Evolutionary conservation across 208 protist genomes (phyloP).

Genomic region (Novymonas esmeraldas): DNA sequence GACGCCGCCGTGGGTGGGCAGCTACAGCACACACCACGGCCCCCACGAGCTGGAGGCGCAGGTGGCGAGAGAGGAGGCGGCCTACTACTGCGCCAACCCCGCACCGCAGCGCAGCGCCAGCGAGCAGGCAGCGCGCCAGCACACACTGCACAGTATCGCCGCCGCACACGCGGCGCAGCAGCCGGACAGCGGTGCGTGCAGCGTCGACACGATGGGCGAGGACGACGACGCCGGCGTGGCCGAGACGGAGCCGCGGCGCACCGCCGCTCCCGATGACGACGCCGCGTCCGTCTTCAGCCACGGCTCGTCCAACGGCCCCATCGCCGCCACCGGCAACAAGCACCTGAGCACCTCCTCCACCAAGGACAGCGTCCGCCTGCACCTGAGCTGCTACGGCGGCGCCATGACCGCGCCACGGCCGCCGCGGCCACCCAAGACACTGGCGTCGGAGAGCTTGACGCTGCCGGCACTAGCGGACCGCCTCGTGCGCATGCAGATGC

Average conservation of each 20-base stretch:
- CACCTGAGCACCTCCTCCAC: constrained; percentile 61
- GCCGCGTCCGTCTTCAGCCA: constrained; percentile 81
- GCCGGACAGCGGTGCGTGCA: not conserved
- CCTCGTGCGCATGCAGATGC: constrained; percentile 57
- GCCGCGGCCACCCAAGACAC: not conserved
- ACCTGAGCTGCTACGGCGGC: constrained; percentile 48
- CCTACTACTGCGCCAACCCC: constrained; percentile 33
- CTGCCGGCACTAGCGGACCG: constrained; percentile 55
- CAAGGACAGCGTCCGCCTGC: constrained; percentile 51
- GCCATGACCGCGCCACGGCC: constrained; percentile 40
- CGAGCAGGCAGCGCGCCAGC: constrained; percentile 13
- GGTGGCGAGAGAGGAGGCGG: constrained; percentile 24
- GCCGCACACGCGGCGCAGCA: constrained; percentile 16
- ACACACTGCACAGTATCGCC: constrained; percentile 19
- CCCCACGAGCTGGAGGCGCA: constrained; percentile 5
- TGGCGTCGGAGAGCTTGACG: constrained; percentile 32
- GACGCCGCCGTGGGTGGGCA: constrained; percentile 66
- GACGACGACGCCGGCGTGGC: not conserved
- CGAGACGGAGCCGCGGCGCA: not conserved
- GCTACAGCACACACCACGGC: constrained; percentile 60
- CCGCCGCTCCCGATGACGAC: constrained; percentile 9
- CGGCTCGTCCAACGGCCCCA: constrained; percentile 68
- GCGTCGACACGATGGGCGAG: not conserved
- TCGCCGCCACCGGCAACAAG: constrained; percentile 60
- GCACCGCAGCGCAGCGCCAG: constrained; percentile 3